Evolutionary conservation across 345 rosid genomes (phyloP), one percentile per base, ranked within the genome.

Genomic region (Cardamine occulta): DNA sequence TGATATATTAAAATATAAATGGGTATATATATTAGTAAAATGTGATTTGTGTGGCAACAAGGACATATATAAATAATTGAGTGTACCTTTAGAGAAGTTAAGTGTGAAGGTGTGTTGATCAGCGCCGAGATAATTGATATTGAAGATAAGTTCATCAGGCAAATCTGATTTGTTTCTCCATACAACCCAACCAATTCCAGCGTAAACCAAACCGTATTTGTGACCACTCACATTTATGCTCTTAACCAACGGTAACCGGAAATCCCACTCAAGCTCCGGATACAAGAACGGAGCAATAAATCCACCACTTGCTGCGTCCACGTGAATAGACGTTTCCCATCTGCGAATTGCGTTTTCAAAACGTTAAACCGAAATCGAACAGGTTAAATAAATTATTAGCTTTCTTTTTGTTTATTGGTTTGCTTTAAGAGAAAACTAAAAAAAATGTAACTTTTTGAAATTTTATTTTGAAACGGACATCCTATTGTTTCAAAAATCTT

Each of bases 301-400:
- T n/a, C 90, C 90, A 67, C 89, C 89, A 68, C 89, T 86, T 0
- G 88, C 89, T 62, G 89, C 89, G 63, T 86, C 88, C 2, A 86
- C 90, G 54, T 86, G 90, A 6, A 86, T 85, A 1, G 85, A 74
- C 7, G 88, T 86, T 13, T 85, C 88, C 90, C 90, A 86, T 13
- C 88, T 83, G 82, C 23, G 23, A 21, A 21, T 21, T 21, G 23
- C 23, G 23, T 21, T 21, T 21, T 21, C 23, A 21, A 21, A 21
- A 21, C 1, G 23, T 21, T 21, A 21, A 21, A 21, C 23, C 23
- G 1, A 21, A 1, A 1, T 21, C 23, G 23, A 21, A 21, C 23
- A 1, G 23, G 23, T 21, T 21, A 21, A 21, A 21, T 21, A 21
- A 21, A 21, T 21, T 21, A 21, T 21, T 21, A 21, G 23, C 1